Conservation (phyloP, 2,329 filamentous ascomycete species). For the Diaporthe longicolla region DNA sequence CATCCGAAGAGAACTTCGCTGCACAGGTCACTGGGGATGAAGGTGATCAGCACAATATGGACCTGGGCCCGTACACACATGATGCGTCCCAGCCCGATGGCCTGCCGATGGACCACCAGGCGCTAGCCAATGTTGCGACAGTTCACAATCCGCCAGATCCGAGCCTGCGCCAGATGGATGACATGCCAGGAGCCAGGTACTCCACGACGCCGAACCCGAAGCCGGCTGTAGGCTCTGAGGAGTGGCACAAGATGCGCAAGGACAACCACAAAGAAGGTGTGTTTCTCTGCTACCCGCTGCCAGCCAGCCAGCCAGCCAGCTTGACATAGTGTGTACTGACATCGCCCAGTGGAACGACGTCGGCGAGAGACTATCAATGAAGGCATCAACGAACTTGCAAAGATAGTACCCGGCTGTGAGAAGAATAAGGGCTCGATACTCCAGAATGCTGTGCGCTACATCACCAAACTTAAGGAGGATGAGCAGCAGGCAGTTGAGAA, state of each 20-base stretch:
- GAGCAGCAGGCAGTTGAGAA: conserved; percentile 95
- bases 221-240: conserved; percentile 92
- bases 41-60: conserved; percentile 55
- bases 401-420: conserved; percentile 97
- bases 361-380: conserved; percentile 99
- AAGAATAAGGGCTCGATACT: conserved; percentile 99
- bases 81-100: conserved; percentile 55
- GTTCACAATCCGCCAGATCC: conserved; percentile 40
- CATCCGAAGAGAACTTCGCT: conserved; percentile 73
- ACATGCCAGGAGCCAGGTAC: conserved; percentile 52
- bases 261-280: conserved; percentile 99
- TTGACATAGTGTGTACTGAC: conserved; percentile 41
- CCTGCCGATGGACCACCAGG: conserved; percentile 47
- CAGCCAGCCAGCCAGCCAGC: not conserved
- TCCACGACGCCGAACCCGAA: conserved; percentile 71
- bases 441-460: conserved; percentile 93
- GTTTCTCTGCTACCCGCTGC: conserved; percentile 46
- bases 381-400: conserved; percentile 97
- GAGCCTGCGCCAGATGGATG: conserved; percentile 42
- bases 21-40: conserved; percentile 60
- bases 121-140: conserved; percentile 32
- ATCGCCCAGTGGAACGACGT: conserved; percentile 84
- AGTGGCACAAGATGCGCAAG: conserved; percentile 97
- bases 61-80: conserved; percentile 51
- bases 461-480: conserved; percentile 93